Evolutionary conservation across 2,329 filamentous ascomycete species (phyloP).

Genomic region (Aphanoascus verrucosus): DNA sequence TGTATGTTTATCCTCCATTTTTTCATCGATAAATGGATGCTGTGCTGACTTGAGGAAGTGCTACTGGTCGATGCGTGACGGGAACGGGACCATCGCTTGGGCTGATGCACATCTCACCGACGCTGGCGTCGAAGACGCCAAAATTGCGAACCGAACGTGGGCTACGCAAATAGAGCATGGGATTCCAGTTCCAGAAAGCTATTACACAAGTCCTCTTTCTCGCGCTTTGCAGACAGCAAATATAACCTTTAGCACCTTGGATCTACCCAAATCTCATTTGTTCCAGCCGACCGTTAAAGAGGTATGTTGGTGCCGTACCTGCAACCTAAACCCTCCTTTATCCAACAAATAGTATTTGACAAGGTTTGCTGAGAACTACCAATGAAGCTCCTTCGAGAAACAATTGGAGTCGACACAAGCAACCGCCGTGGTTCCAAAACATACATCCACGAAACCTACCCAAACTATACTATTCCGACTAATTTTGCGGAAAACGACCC

Average conservation of each 20-base stretch:
- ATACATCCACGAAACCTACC: conserved; percentile 41
- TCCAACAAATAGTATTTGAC: too few species aligned
- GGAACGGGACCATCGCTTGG: conserved; percentile 47
- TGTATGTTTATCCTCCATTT: conserved; percentile 27
- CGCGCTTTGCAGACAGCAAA: conserved; percentile 49
- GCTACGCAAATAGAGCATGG: conserved; percentile 34
- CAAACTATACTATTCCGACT: conserved; percentile 42
- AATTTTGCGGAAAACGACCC: conserved; percentile 46
- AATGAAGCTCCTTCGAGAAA: conserved; percentile 43
- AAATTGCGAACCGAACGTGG: conserved; percentile 39
- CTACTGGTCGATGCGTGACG: conserved; percentile 50
- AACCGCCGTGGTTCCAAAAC: conserved; percentile 44
- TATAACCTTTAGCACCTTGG: conserved; percentile 42
- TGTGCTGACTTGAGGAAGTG: conserved; percentile 27
- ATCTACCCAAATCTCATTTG: conserved; percentile 35
- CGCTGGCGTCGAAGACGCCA: conserved; percentile 43
- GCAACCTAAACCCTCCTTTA: too few species aligned
- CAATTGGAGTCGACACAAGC: conserved; percentile 52
- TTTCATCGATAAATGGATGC: neutral
- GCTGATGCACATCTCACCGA: conserved; percentile 48
- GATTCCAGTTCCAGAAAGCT: conserved; percentile 45
- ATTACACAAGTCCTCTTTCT: conserved; percentile 48
- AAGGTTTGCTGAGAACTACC: neutral
- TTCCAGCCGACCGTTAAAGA: conserved; percentile 51
- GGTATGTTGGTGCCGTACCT: conserved; percentile 20